Percentiles rank a stretch among this genome's conserved stretches.
Evolutionary conservation across 495 filamentous ascomycete species (phyloP).

Genomic region (Penicillium lividum): DNA sequence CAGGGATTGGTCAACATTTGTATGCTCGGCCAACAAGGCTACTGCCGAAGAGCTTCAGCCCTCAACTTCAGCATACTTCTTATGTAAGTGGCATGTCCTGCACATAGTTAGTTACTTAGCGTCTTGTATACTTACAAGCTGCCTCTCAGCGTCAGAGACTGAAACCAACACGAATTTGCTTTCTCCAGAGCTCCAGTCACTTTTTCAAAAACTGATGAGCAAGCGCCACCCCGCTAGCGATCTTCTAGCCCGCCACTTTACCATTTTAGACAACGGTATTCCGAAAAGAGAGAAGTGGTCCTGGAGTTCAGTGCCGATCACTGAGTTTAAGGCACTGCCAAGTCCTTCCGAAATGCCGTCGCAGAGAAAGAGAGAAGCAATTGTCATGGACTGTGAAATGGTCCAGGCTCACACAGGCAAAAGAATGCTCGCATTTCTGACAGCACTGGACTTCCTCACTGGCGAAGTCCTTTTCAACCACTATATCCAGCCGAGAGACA

Average conservation of each 20-base stretch:
- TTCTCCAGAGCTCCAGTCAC: neutral
- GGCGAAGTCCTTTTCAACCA: conserved; percentile 47
- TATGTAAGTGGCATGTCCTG: no score
- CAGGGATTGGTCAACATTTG: no score
- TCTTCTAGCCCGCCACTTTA: neutral
- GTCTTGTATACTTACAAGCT: no score
- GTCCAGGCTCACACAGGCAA: conserved; percentile 12
- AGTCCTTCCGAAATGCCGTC: neutral
- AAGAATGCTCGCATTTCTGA: conserved; percentile 21
- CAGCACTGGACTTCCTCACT: conserved; percentile 49
- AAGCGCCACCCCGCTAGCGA: neutral
- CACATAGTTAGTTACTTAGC: no score
- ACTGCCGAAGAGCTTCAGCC: no score
- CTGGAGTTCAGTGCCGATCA: neutral
- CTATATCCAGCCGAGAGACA: conserved; percentile 36
- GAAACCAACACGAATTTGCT: neutral
- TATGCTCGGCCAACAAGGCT: no score
- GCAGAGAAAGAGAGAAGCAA: conserved; percentile 11
- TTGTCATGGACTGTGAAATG: conserved; percentile 41
- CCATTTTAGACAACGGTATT: neutral
- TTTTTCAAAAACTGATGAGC: neutral
- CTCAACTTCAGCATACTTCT: no score
- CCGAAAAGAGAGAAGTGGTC: neutral
- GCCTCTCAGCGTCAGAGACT: neutral
- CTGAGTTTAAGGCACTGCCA: neutral